Percentiles rank a stretch among this genome's conserved stretches.
phyloP scores from a whole-genome alignment of 768 basidiomycete species.

The Suillus subluteus region DNA sequence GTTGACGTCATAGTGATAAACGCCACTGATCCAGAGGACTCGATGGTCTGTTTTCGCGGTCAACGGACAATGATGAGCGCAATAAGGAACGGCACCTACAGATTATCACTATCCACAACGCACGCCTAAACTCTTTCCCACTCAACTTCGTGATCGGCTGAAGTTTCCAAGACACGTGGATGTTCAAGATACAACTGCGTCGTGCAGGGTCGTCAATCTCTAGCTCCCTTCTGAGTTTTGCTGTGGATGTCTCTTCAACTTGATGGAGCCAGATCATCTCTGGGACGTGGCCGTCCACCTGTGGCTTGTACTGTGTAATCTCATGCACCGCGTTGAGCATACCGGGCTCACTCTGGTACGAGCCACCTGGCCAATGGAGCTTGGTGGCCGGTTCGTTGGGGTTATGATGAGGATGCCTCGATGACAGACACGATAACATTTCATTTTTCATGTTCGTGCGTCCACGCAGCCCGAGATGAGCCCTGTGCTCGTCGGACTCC shows the following conservation, averaged over 20 bases:
- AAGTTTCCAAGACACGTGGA: not conserved
- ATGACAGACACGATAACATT: not conserved
- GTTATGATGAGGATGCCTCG: not conserved
- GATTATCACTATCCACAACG: not conserved
- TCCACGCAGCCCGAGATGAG: not conserved
- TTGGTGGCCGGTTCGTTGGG: not conserved
- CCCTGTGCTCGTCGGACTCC: not conserved
- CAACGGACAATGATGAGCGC: not conserved
- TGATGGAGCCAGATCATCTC: constrained; percentile 8
- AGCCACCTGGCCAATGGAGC: constrained; percentile 16
- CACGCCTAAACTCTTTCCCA: not conserved
- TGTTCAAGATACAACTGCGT: constrained; percentile 14
- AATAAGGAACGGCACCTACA: not conserved
- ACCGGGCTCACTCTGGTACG: not conserved
- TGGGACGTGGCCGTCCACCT: not conserved
- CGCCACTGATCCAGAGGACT: constrained; percentile 27
- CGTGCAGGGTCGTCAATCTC: not conserved
- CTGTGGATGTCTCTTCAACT: not conserved
- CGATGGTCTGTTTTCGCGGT: constrained; percentile 25
- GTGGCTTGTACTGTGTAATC: not conserved
- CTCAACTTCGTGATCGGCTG: not conserved
- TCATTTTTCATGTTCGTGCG: not conserved
- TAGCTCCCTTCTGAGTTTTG: not conserved
- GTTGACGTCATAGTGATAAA: constrained; percentile 37
- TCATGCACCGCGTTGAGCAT: constrained; percentile 1